Base-by-base conservation (phyloP, 139 green algal genomes). In the Coelastrella sp. region DNA sequence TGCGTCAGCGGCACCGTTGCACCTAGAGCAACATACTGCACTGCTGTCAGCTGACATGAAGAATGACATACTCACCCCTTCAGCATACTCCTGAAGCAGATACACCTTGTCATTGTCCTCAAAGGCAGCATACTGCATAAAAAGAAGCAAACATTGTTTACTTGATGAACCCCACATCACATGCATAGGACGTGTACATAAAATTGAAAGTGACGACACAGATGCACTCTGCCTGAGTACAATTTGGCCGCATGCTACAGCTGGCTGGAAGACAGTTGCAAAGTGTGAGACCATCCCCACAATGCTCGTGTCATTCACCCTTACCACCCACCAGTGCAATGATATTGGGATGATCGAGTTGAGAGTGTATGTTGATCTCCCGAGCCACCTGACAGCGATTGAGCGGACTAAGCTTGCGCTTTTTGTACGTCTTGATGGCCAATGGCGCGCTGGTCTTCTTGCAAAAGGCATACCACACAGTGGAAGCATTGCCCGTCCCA, bases 81-180 rank as follows among this genome's bases (percentile, higher is more conserved):
- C 80, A 0, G 94, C 95, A 86, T 89, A 95, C 87, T 98, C 94
- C 84, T 96, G 89, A 21, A 96, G 90, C 79, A 98, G 87, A 90
- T 97, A 98, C 2, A 98, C 91, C 27, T 92, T 88, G 8, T 94
- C 83, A 1, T 87, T 90, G 85, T 98, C 95, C 84, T 96, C 94
- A 89, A 97, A 98, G 0, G 95, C 94, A 7, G 92, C 94, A 57
- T 94, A 97, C 85, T 97, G 89, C 68, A 75, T 25, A 57, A 9
- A 57, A 13, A 9, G 15, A 13, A 57, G n/a, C n/a, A n/a, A n/a
- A n/a, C n/a, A n/a, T n/a, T n/a, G n/a, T n/a, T n/a, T n/a, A n/a
- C n/a, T n/a, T n/a, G n/a, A n/a, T n/a, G n/a, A n/a, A n/a, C n/a
- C n/a, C n/a, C n/a, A n/a, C n/a, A n/a, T n/a, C n/a, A n/a, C n/a